A percentile compares a stretch with the other conserved stretches of the same genome.
Evolutionary conservation across 768 basidiomycete genomes (phyloP).

Genomic region (Pulveroboletus sp.): DNA sequence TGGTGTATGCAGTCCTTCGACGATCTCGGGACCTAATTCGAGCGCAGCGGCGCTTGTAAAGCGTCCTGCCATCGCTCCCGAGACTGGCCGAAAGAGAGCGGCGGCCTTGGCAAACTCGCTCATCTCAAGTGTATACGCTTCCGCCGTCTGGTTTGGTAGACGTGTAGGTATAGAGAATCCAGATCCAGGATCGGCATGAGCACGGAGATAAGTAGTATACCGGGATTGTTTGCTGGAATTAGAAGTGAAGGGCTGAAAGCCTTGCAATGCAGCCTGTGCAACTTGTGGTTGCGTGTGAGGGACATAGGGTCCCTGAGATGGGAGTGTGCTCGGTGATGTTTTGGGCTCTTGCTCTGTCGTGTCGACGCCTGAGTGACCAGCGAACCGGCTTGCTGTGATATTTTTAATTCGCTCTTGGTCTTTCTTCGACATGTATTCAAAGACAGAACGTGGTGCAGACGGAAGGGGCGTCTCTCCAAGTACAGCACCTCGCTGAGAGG

Average conservation of each 20-base stretch:
- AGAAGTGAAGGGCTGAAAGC: slow-evolving; percentile 83
- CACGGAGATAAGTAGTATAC: slow-evolving; percentile 76
- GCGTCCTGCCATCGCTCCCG: slow-evolving; percentile 90
- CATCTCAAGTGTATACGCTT: slow-evolving; percentile 78
- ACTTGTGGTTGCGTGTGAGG: slow-evolving; percentile 69
- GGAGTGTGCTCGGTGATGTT: slow-evolving; percentile 14
- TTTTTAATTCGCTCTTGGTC: slow-evolving; percentile 80
- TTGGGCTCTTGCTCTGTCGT: slow-evolving; percentile 19
- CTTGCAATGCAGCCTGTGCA: slow-evolving; percentile 80
- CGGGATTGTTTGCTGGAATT: slow-evolving; percentile 79
- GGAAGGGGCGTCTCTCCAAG: slow-evolving; percentile 79
- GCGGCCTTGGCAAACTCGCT: slow-evolving; percentile 86
- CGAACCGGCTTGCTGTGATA: slow-evolving; percentile 36
- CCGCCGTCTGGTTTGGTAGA: slow-evolving; percentile 51
- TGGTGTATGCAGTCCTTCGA: slow-evolving; percentile 68
- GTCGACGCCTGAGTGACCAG: slow-evolving; percentile 26
- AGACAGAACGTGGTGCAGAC: slow-evolving; percentile 73
- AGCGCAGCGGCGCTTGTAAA: slow-evolving; percentile 79
- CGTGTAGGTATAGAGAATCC: slow-evolving; percentile 46
- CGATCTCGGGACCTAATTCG: slow-evolving; percentile 56
- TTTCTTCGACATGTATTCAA: slow-evolving; percentile 91
- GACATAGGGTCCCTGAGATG: slow-evolving; percentile 36
- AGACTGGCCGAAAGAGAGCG: slow-evolving; percentile 84
- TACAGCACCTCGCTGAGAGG: slow-evolving; percentile 65
- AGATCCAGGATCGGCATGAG: slow-evolving; percentile 52